Conservation (phyloP, 768 basidiomycete genomes). For the Lentinus tigrinus region DNA sequence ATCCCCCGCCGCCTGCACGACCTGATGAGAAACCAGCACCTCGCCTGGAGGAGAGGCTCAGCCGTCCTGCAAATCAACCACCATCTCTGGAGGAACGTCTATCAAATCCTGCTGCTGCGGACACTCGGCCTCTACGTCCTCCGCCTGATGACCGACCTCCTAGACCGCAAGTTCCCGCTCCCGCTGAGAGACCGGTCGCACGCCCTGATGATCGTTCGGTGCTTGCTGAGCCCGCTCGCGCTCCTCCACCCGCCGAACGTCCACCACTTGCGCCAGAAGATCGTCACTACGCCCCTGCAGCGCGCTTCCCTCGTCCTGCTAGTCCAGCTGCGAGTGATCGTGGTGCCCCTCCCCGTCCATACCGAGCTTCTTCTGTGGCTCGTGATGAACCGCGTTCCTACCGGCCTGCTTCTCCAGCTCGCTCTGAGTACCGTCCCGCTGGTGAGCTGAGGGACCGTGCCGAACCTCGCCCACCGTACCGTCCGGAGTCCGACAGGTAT, state of each 20-base stretch:
- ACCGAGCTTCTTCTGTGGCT: conserved; percentile 25
- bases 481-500: conserved; percentile 22
- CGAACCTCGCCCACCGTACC: conserved; percentile 8
- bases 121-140: conserved; percentile 19
- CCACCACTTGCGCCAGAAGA: neutral
- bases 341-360: conserved; percentile 13
- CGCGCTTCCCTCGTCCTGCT: conserved; percentile 17
- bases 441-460: conserved; percentile 13
- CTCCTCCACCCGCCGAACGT: neutral
- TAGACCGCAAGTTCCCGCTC: conserved; percentile 7
- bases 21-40: conserved; percentile 13
- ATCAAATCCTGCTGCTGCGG: conserved; percentile 16
- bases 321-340: conserved; percentile 22
- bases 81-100: conserved; percentile 26
- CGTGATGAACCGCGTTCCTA: conserved; percentile 22
- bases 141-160: conserved; percentile 16
- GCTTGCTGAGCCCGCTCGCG: conserved; percentile 16
- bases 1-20: conserved; percentile 12
- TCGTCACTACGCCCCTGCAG: conserved; percentile 5
- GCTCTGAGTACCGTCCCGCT: conserved; percentile 19
- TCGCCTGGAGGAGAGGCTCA: conserved; percentile 23
- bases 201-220: conserved; percentile 14
- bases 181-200: conserved; percentile 7
- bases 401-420: conserved; percentile 18
- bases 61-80: conserved; percentile 13